A percentile compares a stretch with the other conserved stretches of the same genome.
Evolutionary conservation across 2,329 filamentous ascomycete genomes (phyloP).

Genomic region (Lasiodiplodia sp.): DNA sequence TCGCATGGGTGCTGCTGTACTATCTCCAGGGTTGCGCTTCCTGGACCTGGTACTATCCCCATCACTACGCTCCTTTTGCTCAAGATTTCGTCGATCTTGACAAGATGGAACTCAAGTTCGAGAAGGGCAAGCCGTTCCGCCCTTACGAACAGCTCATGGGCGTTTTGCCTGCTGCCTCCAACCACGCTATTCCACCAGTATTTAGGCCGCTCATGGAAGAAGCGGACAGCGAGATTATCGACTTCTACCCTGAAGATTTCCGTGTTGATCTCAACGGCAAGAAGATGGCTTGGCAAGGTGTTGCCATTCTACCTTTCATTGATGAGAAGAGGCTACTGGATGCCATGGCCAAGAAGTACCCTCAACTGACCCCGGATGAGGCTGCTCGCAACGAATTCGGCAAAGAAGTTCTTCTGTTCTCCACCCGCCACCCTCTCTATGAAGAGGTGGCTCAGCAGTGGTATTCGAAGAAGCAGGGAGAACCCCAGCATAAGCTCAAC

Average conservation of each 20-base stretch:
- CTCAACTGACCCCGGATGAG: conserved; percentile 78
- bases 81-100: conserved; percentile 88
- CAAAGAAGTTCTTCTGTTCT: conserved; percentile 82
- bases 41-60: conserved; percentile 99
- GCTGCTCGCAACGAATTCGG: conserved; percentile 79
- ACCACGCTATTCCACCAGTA: conserved; percentile 84
- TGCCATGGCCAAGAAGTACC: conserved; percentile 85
- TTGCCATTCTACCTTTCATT: conserved; percentile 93
- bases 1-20: conserved; percentile 94
- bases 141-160: conserved; percentile 99
- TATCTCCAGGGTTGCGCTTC: conserved; percentile 98
- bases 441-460: conserved; percentile 84
- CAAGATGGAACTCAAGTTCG: conserved; percentile 80
- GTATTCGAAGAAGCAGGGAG: conserved; percentile 86
- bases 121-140: conserved; percentile 83
- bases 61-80: conserved; percentile 97
- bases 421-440: conserved; percentile 84
- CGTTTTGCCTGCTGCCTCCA: conserved; percentile 90
- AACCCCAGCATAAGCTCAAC: conserved; percentile 73
- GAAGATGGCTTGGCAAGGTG: conserved; percentile 98
- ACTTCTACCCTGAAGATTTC: conserved; percentile 97
- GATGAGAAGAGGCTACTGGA: conserved; percentile 85
- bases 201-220: conserved; percentile 94
- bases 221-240: conserved; percentile 87
- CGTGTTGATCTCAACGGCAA: conserved; percentile 94